phyloP scores from a whole-genome alignment of 1,284 basidiomycete species.

The Psilocybe mexicana region DNA sequence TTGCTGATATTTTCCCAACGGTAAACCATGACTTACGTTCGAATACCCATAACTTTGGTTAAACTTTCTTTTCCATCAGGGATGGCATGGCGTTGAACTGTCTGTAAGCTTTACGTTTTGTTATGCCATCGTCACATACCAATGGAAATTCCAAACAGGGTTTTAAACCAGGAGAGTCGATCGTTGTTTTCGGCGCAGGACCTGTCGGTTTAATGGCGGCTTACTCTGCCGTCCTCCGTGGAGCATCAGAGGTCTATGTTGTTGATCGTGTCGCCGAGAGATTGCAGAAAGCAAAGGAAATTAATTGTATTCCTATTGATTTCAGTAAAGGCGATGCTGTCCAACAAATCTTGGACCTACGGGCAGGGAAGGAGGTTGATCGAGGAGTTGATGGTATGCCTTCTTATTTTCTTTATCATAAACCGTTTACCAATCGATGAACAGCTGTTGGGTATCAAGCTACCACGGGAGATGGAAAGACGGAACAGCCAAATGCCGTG shows the following conservation, averaged over 20 bases:
- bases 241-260: constrained; percentile 52
- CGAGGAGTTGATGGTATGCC: constrained; percentile 50
- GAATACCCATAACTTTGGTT: neutral
- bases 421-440: neutral
- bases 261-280: constrained; percentile 55
- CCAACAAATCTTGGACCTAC: constrained; percentile 42
- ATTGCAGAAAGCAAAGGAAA: constrained; percentile 49
- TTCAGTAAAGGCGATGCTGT: constrained; percentile 46
- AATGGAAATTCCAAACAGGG: constrained; percentile 29
- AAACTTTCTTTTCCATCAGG: constrained; percentile 27
- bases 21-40: constrained; percentile 24
- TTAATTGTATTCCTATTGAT: constrained; percentile 50
- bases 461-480: constrained; percentile 48
- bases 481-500: constrained; percentile 52
- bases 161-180: constrained; percentile 51
- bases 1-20: constrained; percentile 57
- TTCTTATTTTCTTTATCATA: neutral
- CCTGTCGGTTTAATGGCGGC: constrained; percentile 55
- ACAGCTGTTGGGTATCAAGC: constrained; percentile 55
- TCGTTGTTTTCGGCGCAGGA: constrained; percentile 54
- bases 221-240: constrained; percentile 51
- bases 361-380: constrained; percentile 50
- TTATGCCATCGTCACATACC: neutral
- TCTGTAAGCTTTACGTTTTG: constrained; percentile 32
- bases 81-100: constrained; percentile 54